Evolutionary conservation across 129 eudicot genomes (phyloP), one percentile per base, ranked within the genome.

Genomic region (Lactuca sativa): DNA sequence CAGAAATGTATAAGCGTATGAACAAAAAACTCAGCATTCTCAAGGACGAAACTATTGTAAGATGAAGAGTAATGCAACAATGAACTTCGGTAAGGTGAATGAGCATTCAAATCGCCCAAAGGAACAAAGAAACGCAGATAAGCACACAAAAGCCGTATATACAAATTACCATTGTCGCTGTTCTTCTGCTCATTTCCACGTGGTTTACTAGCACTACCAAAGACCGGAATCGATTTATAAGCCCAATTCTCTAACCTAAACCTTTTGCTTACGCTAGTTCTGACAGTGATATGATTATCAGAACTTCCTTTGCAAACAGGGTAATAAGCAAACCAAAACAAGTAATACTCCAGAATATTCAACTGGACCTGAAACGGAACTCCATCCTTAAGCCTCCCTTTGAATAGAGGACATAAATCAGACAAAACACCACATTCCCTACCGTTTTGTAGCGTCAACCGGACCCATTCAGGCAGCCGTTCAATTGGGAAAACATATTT

Each of bases 321-420:
- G 72, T 83, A 92, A 80, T 89, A 92, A 30, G 89, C 92, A 82
- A 92, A 89, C 98, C 98, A 92, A 56, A 92, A 92, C 83, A 89
- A 64, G 74, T 80, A 92, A 81, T 92, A 92, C 76, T 92, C 98
- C 65, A 92, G 83, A 63, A 92, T 90, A 81, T 89, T 86, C 79
- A 92, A 65, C 56, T 87, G 86, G 75, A 92, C 74, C 83, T 88
- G 96, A 58, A 69, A 58, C 4, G 83, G 52, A 64, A 79, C 80
- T 10, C 82, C 85, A 70, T 81, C 86, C 62, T 74, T 81, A 56
- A 86, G 71, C 77, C 91, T 85, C 7, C 86, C 82, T 82, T 72
- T 89, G 17, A 92, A 89, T 78, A 92, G 77, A 7, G 92, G 86
- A 34, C 86, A 86, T 48, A 86, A 64, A 60, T 92, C 95, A n/a